These are phyloP conservation scores for Trichomonas gallinae DNA, from an alignment of 208 protist species.

Conservation along the genomic window DNA sequence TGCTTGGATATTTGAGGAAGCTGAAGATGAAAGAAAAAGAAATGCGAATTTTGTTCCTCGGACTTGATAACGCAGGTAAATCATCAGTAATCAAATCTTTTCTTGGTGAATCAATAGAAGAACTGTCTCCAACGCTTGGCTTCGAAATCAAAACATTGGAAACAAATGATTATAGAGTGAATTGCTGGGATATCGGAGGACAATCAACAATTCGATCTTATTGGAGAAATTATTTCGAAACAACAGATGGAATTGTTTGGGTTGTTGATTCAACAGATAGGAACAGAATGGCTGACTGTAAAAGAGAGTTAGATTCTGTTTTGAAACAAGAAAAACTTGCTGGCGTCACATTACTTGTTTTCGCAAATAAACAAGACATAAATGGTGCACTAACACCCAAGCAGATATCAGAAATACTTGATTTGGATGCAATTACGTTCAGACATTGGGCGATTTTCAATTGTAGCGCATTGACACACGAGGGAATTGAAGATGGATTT, in stretches of 20 bases:
- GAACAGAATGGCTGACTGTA: slow-evolving; percentile 64
- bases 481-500: slow-evolving; percentile 36
- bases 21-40: no score
- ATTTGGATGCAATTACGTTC: background rate
- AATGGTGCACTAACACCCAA: slow-evolving; percentile 50
- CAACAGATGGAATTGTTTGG: slow-evolving; percentile 60
- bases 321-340: slow-evolving; percentile 74
- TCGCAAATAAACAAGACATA: slow-evolving; percentile 91
- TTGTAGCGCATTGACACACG: slow-evolving; percentile 35
- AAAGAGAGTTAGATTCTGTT: slow-evolving; percentile 59
- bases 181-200: slow-evolving; percentile 84
- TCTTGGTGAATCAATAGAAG: slow-evolving; percentile 64
- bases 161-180: slow-evolving; percentile 67
- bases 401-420: background rate
- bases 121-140: slow-evolving; percentile 78
- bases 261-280: slow-evolving; percentile 40
- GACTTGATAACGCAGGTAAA: slow-evolving; percentile 84
- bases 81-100: slow-evolving; percentile 74
- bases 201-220: slow-evolving; percentile 72
- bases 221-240: slow-evolving; percentile 85
- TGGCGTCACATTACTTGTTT: slow-evolving; percentile 73
- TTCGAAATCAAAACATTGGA: slow-evolving; percentile 84
- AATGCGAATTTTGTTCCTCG: slow-evolving; percentile 75
- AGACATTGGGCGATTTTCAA: slow-evolving; percentile 27
- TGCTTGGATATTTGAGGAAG: no score